Percentiles rank a stretch among this genome's conserved stretches.
Evolutionary conservation across 257 asterid species (phyloP).

Genomic region (Capsicum rhomboideum): DNA sequence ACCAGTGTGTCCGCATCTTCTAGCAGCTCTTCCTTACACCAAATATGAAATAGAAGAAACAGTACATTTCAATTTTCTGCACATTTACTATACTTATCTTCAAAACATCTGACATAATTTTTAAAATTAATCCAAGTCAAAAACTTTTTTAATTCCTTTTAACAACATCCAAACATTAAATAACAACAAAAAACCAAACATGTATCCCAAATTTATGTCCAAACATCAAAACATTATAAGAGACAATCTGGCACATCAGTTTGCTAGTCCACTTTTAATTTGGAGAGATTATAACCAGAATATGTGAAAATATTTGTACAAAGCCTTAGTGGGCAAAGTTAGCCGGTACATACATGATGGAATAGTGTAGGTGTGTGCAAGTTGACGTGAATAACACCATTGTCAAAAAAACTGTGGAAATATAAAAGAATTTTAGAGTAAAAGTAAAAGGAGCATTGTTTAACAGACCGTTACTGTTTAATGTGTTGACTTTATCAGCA

Average conservation of each 20-base stretch:
- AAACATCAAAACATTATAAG: background rate
- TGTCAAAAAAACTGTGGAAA: background rate
- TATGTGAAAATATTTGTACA: background rate
- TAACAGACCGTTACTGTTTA: background rate
- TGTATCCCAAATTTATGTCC: background rate
- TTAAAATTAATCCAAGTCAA: background rate
- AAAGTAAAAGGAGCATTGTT: background rate
- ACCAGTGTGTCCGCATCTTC: background rate
- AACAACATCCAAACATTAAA: background rate
- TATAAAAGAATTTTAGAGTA: background rate
- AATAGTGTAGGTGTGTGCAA: background rate
- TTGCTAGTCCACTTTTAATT: background rate
- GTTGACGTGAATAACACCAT: background rate
- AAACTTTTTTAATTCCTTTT: background rate
- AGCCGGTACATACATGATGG: background rate
- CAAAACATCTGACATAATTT: background rate
- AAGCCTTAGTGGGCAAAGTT: background rate
- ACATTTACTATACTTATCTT: background rate
- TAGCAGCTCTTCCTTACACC: background rate
- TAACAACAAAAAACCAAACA: background rate
- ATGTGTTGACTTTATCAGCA: conserved; percentile 42
- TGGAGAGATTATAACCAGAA: background rate
- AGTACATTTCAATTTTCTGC: background rate
- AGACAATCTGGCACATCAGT: background rate
- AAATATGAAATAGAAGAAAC: background rate